These are phyloP conservation scores for Magnolia sinica DNA, from an alignment of 164 flowering plant genomes.

Conservation along the genomic window DNA sequence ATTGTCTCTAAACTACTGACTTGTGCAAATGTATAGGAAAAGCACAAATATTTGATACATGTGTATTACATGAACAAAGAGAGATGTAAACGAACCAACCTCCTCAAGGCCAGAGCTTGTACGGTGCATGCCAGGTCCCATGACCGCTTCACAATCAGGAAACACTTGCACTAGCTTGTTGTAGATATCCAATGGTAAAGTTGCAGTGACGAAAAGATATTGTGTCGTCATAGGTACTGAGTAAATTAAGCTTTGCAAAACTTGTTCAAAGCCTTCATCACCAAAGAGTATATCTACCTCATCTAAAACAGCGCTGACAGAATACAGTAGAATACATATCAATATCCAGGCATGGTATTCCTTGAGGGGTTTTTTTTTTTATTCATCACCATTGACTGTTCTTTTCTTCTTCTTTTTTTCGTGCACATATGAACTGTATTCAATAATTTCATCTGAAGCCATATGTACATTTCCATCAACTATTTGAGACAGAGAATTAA, in stretches of 20 bases:
- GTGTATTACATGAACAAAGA: background rate
- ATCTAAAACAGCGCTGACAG: slow-evolving; percentile 77
- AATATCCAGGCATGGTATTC: background rate
- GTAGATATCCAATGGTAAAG: slow-evolving; percentile 81
- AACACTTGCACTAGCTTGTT: slow-evolving; percentile 77
- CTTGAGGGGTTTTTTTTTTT: background rate
- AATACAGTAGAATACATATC: slow-evolving; percentile 3
- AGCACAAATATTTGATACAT: background rate
- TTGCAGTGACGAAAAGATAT: slow-evolving; percentile 95
- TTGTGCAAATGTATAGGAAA: background rate
- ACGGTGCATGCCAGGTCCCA: slow-evolving; percentile 96
- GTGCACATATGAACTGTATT: background rate
- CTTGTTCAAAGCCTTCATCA: slow-evolving; percentile 80
- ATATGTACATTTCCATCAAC: background rate
- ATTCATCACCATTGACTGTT: background rate
- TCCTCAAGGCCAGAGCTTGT: slow-evolving; percentile 85
- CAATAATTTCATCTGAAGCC: background rate
- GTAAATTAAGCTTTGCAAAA: slow-evolving; percentile 56
- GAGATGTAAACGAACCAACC: slow-evolving; percentile 39
- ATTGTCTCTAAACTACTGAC: too few relatives aligned
- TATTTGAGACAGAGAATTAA: background rate
- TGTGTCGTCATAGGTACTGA: slow-evolving; percentile 68
- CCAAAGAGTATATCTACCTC: slow-evolving; percentile 89
- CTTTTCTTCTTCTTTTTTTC: background rate
- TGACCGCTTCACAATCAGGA: slow-evolving; percentile 80